Evolutionary conservation across 2,329 filamentous ascomycete genomes (phyloP).

Genomic region (Cladophialophora psammophila): DNA sequence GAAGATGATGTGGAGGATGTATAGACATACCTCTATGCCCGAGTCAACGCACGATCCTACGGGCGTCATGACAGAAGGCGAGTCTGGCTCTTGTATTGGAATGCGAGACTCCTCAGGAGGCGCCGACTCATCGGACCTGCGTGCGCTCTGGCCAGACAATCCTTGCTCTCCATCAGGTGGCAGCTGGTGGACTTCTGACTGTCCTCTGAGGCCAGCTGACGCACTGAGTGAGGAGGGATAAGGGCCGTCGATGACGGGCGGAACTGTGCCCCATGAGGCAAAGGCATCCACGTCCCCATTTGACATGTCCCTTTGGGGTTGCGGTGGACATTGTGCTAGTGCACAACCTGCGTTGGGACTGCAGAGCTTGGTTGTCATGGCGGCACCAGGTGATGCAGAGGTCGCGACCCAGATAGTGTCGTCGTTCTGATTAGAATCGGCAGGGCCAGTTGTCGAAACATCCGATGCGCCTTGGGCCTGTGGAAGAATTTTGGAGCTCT

Average conservation of each 20-base stretch:
- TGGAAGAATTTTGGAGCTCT: slow-evolving; percentile 2
- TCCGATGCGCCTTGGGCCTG: background rate
- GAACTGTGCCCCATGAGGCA: background rate
- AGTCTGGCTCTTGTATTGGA: background rate
- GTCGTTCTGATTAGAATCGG: background rate
- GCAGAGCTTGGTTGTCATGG: background rate
- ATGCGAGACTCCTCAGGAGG: background rate
- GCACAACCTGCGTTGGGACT: background rate
- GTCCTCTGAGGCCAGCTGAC: background rate
- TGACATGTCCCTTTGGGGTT: background rate
- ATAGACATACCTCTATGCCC: slow-evolving; percentile 3
- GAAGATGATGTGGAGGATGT: too few relatives aligned
- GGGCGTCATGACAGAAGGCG: background rate
- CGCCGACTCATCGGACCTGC: background rate
- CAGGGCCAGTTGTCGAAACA: slow-evolving; percentile 1
- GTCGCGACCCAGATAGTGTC: background rate
- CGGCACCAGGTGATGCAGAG: background rate
- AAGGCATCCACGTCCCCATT: background rate
- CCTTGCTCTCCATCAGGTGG: slow-evolving; percentile 4
- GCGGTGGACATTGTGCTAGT: background rate
- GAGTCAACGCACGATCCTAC: slow-evolving; percentile 3
- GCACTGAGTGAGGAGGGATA: background rate
- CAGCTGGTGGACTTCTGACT: background rate
- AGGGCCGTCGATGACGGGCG: background rate
- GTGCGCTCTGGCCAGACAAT: background rate